phyloP scores from a whole-genome alignment of 257 asterid genomes.

The Echium plantagineum region DNA sequence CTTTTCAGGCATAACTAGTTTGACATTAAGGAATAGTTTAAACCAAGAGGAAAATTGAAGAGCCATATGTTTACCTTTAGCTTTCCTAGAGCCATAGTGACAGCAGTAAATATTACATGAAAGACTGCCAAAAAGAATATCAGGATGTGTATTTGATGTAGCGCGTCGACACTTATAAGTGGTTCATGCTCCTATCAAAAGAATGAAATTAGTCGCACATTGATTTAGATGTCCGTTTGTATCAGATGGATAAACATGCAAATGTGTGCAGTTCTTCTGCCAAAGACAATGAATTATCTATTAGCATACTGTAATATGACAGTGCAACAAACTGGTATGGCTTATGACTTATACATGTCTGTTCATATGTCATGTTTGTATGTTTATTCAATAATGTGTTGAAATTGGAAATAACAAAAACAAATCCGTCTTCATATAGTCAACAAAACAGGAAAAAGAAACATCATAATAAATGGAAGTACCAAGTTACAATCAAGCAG shows the following conservation, averaged over 20 bases:
- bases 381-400: no score
- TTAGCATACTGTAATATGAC: not conserved
- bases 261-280: not conserved
- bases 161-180: conserved; percentile 28
- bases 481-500: no score
- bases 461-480: no score
- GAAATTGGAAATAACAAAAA: no score
- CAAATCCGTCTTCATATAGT: no score
- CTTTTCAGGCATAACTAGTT: not conserved
- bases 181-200: conserved; percentile 7
- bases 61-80: conserved; percentile 46
- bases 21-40: not conserved
- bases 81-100: conserved; percentile 83
- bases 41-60: not conserved
- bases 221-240: not conserved
- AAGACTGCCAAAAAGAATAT: conserved; percentile 85
- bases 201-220: not conserved
- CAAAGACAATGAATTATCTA: not conserved
- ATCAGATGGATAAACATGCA: not conserved
- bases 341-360: no score
- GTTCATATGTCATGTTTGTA: no score
- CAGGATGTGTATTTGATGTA: conserved; percentile 90
- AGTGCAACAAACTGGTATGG: not conserved
- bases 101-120: conserved; percentile 70
- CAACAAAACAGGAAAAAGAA: no score